Base-by-base conservation (phyloP, 345 rosid species). In the Acer saccharum region DNA sequence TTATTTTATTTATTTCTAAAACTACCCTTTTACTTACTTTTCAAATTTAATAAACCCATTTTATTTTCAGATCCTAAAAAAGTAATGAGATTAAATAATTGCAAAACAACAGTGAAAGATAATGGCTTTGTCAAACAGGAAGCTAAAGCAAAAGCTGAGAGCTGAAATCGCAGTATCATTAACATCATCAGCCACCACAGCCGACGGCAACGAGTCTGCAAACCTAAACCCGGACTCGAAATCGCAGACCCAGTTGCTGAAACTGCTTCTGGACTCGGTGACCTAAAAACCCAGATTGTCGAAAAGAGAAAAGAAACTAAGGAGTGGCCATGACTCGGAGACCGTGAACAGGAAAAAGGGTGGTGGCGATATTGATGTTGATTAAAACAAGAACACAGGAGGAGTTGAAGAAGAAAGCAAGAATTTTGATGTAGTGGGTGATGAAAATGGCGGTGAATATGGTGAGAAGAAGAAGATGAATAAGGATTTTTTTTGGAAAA, bases 111-210 rank as follows among this genome's bases (percentile, higher is more conserved):
- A 46, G 50, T 10, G 23, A 13, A 48, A 27, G 78, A 79, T 66
- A 61, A 92, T 95, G 99, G 98, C 92, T 73, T 80, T 93, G 39
- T 95, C 98, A 46, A 95, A 95, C 86, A 93, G 91, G 88, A 95
- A 95, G 87, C 91, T 95, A 52, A 95, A 95, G 88, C 90, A 92
- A 84, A 91, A 84, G 85, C 82, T 91, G n/a, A 83, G 94, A 57
- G 82, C 78, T 66, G 88, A 84, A 25, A 79, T 87, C 57, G 87
- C 86, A 2, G 81, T 89, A 72, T 76, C 86, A 35, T 62, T 89
- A 39, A 62, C 85, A 1, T 81, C 65, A 29, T 54, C 80, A 1
- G 81, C 61, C 44, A 39, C 87, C 17, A 80, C 69, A 74, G 21
- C 78, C 58, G 77, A 68, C 48, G 63, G 69, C 10, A 60, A 52